Evolutionary conservation across 2,329 filamentous ascomycete species (phyloP), one percentile per base, ranked within the genome.

Genomic region (Fusarium buxicola): DNA sequence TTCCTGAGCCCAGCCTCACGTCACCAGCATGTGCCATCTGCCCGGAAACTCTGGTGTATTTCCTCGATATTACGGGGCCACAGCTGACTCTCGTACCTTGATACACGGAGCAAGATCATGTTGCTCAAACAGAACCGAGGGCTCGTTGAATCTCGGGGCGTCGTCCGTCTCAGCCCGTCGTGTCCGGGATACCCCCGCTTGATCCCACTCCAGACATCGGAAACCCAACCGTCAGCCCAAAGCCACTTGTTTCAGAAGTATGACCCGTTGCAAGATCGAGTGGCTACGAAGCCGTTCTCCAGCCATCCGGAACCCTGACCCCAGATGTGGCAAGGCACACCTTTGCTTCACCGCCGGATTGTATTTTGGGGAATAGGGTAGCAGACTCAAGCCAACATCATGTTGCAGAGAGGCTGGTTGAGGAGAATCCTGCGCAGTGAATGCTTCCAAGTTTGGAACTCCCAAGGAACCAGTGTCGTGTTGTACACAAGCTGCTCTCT

Each of bases 171-270:
- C 47, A 56, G 56, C 46, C 58, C 49, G 45, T 46, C 30, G 36
- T 53, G 32, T 46, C 45, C 40, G 48, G 63, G 55, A 46, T 53
- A 28, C 58, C 64, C 65, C 56, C 32, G 60, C 55, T 50, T 34
- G 18, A 16, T 27, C 31, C 35, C 35, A 34, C 47, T 44, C 46
- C 28, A 58, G 44, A 52, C 39, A 59, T 61, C 56, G 58, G 55
- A 51, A 54, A 54, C 53, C 44, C 25, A 58, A 51, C 47, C 51
- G 24, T 68, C 60, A 68, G 60, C 52, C 52, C 43, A 53, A 68
- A 68, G 69, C 69, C 63, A 69, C 66, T 61, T 57, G 66, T 71
- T 71, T 71, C 69, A 69, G 63, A 69, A 59, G 25, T 28, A 59
- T 25, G 46, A 46, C 34, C 38, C 21, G 27, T 49, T 52, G 50